Conservation (phyloP, 106 monocot genomes). For the Dioscorea alata region DNA sequence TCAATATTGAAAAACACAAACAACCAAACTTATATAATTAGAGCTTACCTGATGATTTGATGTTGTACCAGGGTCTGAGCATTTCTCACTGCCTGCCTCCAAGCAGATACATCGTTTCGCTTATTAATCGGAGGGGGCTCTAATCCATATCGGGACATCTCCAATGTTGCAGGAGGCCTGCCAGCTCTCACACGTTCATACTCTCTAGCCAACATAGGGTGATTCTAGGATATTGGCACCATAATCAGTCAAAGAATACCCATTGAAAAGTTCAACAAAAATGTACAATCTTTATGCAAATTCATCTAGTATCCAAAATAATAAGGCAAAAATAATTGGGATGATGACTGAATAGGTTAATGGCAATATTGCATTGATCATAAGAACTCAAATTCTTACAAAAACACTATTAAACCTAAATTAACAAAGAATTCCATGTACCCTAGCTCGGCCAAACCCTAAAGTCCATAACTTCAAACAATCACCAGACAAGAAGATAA, state of each 20-base stretch:
- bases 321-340: no score
- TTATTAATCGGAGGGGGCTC: conserved; percentile 72
- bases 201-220: conserved; percentile 94
- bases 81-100: conserved; percentile 73
- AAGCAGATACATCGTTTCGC: conserved; percentile 80
- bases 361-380: no score
- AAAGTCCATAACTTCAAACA: no score
- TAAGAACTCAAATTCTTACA: no score
- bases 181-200: conserved; percentile 93
- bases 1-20: background rate
- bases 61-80: conserved; percentile 85
- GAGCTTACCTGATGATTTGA: conserved; percentile 64
- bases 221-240: conserved; percentile 40
- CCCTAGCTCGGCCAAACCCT: no score
- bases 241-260: conserved; percentile 1
- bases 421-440: no score
- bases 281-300: no score
- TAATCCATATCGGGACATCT: conserved; percentile 81
- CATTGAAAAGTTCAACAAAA: background rate
- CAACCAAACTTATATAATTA: no score
- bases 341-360: no score
- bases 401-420: no score
- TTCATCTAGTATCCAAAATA: no score
- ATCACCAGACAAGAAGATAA: no score
- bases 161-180: conserved; percentile 76